Evolutionary conservation across 208 protist genomes (phyloP), one percentile per base, ranked within the genome.

Genomic region (Trichomonas tenax): DNA sequence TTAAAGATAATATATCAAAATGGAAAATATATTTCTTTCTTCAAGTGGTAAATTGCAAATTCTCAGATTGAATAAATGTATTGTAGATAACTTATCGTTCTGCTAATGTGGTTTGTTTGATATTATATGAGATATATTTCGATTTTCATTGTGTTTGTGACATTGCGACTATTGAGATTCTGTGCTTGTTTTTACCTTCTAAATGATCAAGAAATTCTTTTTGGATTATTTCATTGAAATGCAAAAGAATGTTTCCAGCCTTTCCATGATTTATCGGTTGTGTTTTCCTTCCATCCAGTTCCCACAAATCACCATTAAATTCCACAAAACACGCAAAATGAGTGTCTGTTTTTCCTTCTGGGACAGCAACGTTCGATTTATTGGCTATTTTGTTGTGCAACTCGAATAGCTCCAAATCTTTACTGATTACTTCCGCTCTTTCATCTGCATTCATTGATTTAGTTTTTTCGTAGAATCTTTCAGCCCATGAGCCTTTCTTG

Each of bases 271-370:
- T 26, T 9, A 97, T 96, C 10, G 96, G 96, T 9, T 46, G 0
- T 48, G 58, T 26, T 44, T 97, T 97, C 17, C 38, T 84, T 49
- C 96, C 96, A 81, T 97, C 96, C 6, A 96, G 81, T 72, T 97
- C 96, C 44, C 63, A 96, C 17, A 97, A 3, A 23, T 58, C 31
- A 8, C 96, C 96, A 81, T 38, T n/a, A 34, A 95, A 2, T 46
- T 86, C 34, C 15, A 93, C n/a, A 31, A 97, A 97, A 2, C 96
- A n/a, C 31, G 90, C 34, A 90, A 97, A 97, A 96, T 97, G 96
- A 40, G 96, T 96, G 2, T 96, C 81, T 34, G 41, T 34, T 44
- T 26, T 82, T n/a, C 89, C 89, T 44, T 48, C 51, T 31, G 4
- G 2, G 6, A 96, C 0, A 46, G 96, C n/a, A 34, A 23, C 36